phyloP scores from a whole-genome alignment of 352 stramenopile genomes.

The Albugo laibachii region DNA sequence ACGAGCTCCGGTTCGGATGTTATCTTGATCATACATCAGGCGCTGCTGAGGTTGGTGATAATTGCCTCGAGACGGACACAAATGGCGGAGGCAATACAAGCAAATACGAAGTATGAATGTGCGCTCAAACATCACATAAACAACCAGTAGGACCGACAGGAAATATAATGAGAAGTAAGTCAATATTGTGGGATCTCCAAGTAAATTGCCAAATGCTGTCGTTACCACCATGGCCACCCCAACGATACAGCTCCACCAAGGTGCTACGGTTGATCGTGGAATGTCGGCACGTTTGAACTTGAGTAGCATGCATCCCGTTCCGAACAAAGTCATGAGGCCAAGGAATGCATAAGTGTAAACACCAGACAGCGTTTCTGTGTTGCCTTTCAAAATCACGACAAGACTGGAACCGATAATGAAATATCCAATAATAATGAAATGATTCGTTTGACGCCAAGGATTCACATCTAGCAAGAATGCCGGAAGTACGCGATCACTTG shows the following conservation, averaged over 20 bases:
- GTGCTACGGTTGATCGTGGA: constrained; percentile 66
- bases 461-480: constrained; percentile 68
- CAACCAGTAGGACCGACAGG: constrained; percentile 49
- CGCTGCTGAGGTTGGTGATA: constrained; percentile 4
- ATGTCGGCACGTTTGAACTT: constrained; percentile 88
- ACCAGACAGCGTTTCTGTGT: constrained; percentile 82
- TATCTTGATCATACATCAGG: constrained; percentile 21
- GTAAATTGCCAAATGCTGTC: constrained; percentile 70
- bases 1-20: constrained; percentile 47
- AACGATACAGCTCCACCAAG: constrained; percentile 75
- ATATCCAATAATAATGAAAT: constrained; percentile 85
- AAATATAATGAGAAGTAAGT: constrained; percentile 84
- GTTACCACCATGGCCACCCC: constrained; percentile 64
- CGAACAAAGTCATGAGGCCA: constrained; percentile 87
- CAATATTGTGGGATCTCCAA: constrained; percentile 69
- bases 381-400: constrained; percentile 77
- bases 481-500: constrained; percentile 76
- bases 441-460: constrained; percentile 70
- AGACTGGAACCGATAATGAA: constrained; percentile 77
- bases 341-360: constrained; percentile 94
- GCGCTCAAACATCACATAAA: constrained; percentile 80
- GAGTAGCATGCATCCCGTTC: constrained; percentile 84
- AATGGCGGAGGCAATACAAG: constrained; percentile 51
- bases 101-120: constrained; percentile 70
- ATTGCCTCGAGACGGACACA: constrained; percentile 46